phyloP scores from a whole-genome alignment of 441 rosid genomes.

The Adansonia gregorii region DNA sequence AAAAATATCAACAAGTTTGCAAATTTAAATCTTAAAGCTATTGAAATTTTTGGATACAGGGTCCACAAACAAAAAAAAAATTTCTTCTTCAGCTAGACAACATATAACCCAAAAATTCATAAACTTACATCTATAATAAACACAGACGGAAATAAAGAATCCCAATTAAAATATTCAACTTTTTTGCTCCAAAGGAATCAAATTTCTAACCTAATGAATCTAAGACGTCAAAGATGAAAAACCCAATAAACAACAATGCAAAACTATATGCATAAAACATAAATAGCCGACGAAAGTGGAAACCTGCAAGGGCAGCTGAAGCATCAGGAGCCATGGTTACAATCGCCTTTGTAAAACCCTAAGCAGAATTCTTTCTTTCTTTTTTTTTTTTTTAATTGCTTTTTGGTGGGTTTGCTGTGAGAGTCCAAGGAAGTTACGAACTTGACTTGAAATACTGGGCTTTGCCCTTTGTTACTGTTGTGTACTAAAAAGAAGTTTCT shows the following conservation, averaged over 20 bases:
- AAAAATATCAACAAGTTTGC: constrained; percentile 21
- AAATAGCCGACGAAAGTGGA: constrained; percentile 22
- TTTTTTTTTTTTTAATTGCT: background rate
- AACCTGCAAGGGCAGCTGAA: constrained; percentile 71
- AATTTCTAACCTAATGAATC: constrained; percentile 20
- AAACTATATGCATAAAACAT: background rate
- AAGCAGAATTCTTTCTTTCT: background rate
- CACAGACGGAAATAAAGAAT: background rate
- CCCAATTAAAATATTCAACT: background rate
- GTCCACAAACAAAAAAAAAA: background rate
- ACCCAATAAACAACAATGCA: constrained; percentile 9
- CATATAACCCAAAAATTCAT: background rate
- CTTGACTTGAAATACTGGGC: background rate
- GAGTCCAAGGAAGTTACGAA: background rate
- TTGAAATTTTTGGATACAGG: background rate
- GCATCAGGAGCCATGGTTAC: constrained; percentile 67
- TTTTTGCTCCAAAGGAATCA: constrained; percentile 22
- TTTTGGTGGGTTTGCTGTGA: background rate
- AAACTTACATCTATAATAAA: background rate
- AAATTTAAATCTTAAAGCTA: background rate
- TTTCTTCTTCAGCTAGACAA: background rate
- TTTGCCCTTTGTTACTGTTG: background rate
- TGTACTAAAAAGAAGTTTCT: background rate
- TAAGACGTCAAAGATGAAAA: background rate
- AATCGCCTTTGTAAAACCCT: background rate